Conservation (phyloP, 2,329 filamentous ascomycete species). For the Ophiognomonia clavigignenti-juglandacearum region DNA sequence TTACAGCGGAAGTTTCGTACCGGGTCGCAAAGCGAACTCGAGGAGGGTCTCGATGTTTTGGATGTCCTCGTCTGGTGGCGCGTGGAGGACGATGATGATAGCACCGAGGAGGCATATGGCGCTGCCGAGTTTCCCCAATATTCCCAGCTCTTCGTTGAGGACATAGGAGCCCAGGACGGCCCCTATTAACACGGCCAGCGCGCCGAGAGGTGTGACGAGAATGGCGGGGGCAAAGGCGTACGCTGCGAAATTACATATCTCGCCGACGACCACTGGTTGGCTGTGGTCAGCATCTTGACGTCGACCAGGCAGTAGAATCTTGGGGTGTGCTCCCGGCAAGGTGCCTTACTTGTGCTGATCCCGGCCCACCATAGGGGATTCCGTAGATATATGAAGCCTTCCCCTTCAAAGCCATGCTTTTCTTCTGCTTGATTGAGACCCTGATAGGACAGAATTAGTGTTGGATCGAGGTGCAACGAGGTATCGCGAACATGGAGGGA, state of each 20-base stretch:
- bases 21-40: conserved; percentile 82
- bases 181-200: conserved; percentile 89
- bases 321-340: not conserved
- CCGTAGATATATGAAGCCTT: conserved; percentile 88
- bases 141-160: conserved; percentile 83
- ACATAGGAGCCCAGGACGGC: conserved; percentile 95
- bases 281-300: conserved; percentile 8
- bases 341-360: conserved; percentile 72
- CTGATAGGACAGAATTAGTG: conserved; percentile 34
- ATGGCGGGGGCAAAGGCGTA: conserved; percentile 99
- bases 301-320: conserved; percentile 15
- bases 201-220: conserved; percentile 89
- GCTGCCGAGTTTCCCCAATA: conserved; percentile 87
- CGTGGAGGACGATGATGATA: conserved; percentile 95
- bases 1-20: conserved; percentile 45
- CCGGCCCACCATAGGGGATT: conserved; percentile 98
- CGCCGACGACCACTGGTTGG: conserved; percentile 75
- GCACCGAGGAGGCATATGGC: conserved; percentile 94
- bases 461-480: not conserved
- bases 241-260: conserved; percentile 95
- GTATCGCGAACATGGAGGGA: conserved; percentile 13
- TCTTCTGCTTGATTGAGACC: conserved; percentile 88
- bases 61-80: conserved; percentile 88
- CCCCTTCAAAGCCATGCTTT: conserved; percentile 91
- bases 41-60: conserved; percentile 89